Conservation (phyloP, 2,329 filamentous ascomycete genomes). For the Aspergillus terreus region DNA sequence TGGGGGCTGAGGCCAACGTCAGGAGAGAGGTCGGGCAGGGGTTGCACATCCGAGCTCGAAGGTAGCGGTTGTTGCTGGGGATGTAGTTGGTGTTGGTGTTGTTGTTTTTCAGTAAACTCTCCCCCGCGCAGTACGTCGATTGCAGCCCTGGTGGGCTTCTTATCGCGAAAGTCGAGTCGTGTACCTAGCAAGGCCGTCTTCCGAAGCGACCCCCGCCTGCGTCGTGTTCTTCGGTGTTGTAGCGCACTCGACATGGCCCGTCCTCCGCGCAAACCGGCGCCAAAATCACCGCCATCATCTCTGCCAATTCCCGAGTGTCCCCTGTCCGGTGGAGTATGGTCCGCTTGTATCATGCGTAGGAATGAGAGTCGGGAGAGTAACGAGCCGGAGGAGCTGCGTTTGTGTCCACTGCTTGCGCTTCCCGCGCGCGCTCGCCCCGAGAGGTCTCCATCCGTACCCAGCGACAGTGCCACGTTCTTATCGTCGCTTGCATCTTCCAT, state of each 20-base stretch:
- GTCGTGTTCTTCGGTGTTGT: conserved; percentile 56
- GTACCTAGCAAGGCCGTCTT: conserved; percentile 79
- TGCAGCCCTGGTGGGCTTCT: conserved; percentile 16
- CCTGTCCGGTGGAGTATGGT: conserved; percentile 32
- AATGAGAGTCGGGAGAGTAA: conserved; percentile 69
- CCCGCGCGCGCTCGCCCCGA: conserved; percentile 29
- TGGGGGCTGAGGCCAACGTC: not conserved
- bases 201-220: conserved; percentile 77
- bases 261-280: conserved; percentile 38
- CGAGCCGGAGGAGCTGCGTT: conserved; percentile 58
- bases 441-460: conserved; percentile 17
- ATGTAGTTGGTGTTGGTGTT: conserved; percentile 10
- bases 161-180: conserved; percentile 33
- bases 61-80: conserved; percentile 7
- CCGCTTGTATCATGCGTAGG: conserved; percentile 50
- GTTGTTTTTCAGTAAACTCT: conserved; percentile 7
- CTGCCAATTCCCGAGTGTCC: conserved; percentile 21
- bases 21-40: conserved; percentile 1
- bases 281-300: conserved; percentile 24
- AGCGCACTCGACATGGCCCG: conserved; percentile 49
- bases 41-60: conserved; percentile 1
- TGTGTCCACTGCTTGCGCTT: conserved; percentile 40
- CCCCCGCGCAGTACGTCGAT: conserved; percentile 17
- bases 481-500: conserved; percentile 34
- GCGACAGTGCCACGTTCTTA: conserved; percentile 23